phyloP scores from a whole-genome alignment of 805 yeast species.

The Metschnikowia matae region DNA sequence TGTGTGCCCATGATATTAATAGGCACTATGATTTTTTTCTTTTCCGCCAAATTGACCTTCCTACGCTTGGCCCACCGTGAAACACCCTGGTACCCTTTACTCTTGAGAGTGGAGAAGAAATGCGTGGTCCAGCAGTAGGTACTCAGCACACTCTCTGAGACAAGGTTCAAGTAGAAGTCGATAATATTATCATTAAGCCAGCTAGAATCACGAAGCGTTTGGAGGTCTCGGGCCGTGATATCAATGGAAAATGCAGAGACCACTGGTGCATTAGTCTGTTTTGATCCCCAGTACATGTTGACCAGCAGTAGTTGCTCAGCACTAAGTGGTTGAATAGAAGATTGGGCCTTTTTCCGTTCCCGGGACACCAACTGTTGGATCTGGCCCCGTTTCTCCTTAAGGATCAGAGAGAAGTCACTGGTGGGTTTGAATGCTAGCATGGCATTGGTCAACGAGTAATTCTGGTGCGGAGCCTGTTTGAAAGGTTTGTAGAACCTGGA shows the following conservation, averaged over 20 bases:
- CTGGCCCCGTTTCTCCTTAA: constrained; percentile 10
- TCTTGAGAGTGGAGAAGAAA: constrained; percentile 69
- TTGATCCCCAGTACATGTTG: constrained; percentile 27
- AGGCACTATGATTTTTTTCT: constrained; percentile 73
- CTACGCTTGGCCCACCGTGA: constrained; percentile 80
- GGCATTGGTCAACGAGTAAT: constrained; percentile 20
- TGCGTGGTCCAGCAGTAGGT: constrained; percentile 82
- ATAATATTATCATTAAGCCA: constrained; percentile 94
- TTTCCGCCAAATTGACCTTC: constrained; percentile 57
- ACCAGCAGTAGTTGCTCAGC: constrained; percentile 30
- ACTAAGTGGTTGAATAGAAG: constrained; percentile 18
- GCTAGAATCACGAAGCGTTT: constrained; percentile 60
- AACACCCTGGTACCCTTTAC: constrained; percentile 77
- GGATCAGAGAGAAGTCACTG: constrained; percentile 9
- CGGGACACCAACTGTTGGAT: constrained; percentile 14
- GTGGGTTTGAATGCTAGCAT: constrained; percentile 14
- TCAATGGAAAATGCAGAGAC: constrained; percentile 48
- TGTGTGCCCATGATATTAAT: constrained; percentile 81
- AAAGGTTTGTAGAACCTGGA: constrained; percentile 20
- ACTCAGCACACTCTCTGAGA: constrained; percentile 40
- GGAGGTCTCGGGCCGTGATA: constrained; percentile 60
- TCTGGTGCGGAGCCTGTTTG: constrained; percentile 16
- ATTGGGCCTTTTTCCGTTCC: constrained; percentile 13
- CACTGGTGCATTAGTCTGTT: constrained; percentile 22
- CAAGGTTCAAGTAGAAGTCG: constrained; percentile 67